phyloP scores from a whole-genome alignment of 192 early-diverging fungal genomes.

The Backusella circina region DNA sequence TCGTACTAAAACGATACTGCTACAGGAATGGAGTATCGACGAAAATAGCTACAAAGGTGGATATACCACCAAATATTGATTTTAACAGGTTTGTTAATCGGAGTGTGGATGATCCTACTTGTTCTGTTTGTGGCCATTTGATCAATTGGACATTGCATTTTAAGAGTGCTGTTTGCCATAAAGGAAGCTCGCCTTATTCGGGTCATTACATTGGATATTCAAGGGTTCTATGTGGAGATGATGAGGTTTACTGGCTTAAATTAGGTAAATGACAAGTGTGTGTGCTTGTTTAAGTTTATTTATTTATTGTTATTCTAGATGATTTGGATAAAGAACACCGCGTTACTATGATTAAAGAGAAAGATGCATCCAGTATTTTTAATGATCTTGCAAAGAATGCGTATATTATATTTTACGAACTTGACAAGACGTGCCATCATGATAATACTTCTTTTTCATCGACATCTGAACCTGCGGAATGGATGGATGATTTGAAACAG shows the following conservation, averaged over 20 bases:
- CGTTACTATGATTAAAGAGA: conserved; percentile 33
- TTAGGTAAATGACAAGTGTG: conserved; percentile 5
- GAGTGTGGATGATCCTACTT: conserved; percentile 28
- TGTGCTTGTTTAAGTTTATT: not conserved
- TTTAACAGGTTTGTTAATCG: conserved; percentile 49
- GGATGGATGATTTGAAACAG: not conserved
- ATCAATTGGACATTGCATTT: conserved; percentile 22
- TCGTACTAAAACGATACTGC: conserved; percentile 67
- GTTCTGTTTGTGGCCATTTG: conserved; percentile 16
- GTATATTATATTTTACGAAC: conserved; percentile 64
- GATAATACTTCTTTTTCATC: not conserved
- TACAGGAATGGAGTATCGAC: conserved; percentile 34
- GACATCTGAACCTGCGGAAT: not conserved
- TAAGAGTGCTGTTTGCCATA: conserved; percentile 26
- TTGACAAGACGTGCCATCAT: conserved; percentile 41
- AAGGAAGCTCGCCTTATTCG: conserved; percentile 18
- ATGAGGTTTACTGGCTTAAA: conserved; percentile 38
- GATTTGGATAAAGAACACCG: conserved; percentile 53
- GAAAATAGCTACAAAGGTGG: conserved; percentile 46
- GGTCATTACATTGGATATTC: conserved; percentile 37
- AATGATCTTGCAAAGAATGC: conserved; percentile 47
- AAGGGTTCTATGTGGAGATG: conserved; percentile 6
- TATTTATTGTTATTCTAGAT: conserved; percentile 37
- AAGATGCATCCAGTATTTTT: conserved; percentile 36
- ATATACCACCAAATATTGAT: conserved; percentile 46